Evolutionary conservation across 2,329 filamentous ascomycete genomes (phyloP), one percentile per base, ranked within the genome.

Genomic region (Samsoniella hepiali): DNA sequence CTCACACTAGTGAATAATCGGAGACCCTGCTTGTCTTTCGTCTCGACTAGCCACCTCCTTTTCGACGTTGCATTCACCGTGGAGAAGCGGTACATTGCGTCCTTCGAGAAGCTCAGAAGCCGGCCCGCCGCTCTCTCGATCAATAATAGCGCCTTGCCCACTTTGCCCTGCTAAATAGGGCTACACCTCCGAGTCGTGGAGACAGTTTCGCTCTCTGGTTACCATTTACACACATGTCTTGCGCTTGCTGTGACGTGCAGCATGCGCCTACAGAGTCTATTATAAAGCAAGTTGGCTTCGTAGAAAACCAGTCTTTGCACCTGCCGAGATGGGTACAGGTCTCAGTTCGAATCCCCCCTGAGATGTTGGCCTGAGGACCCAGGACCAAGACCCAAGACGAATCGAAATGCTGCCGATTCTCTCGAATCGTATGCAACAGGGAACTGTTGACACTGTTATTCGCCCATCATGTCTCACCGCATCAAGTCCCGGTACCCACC

Each of bases 61-160:
- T 53, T 27, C 31, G 15, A 53, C 22, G 58, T 60, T 53, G 47
- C 58, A 60, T 60, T 60, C 29, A 27, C 45, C 47, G 47, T 53
- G 58, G 58, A 15, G 45, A 60, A 49, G 45, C n/a, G 34, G 29
- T 13, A 8, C 58, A 44, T 44, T 53, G 34, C 32, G 31, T 44
- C 31, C 58, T 60, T 60, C 36, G 34, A 53, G 47, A 60, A 51
- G 58, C 42, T 53, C 36, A 40, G 34, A 40, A n/a, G 57, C 11
- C 34, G 22, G 17, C 6, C 22, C 42, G 31, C 32, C 32, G 42
- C 22, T n/a, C 27, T 44, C 7, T 29, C 31, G 17, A 11, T 38
- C 29, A 34, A 29, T 32, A 45, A 1, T n/a, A 32, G 8, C 17
- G 3, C 36, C 31, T n/a, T 22, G 17, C 36, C 40, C 55, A 32